A percentile compares a stretch with the other conserved stretches of the same genome.
Conservation (phyloP, 768 basidiomycete genomes). For the Leucocoprinus sp. region DNA sequence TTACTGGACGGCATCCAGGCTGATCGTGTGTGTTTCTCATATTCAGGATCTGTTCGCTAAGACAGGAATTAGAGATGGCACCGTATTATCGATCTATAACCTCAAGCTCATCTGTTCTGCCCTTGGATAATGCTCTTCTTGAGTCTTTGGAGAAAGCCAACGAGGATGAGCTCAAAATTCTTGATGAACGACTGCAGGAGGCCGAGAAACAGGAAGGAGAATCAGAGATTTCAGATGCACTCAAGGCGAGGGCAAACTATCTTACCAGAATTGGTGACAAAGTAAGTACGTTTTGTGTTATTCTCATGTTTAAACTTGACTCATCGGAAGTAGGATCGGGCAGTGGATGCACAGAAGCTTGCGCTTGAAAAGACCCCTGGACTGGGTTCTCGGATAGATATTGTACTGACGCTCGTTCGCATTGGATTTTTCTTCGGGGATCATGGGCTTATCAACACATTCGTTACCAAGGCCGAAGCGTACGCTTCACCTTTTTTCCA, state of each 20-base stretch:
- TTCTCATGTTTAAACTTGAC: not conserved
- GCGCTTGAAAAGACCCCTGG: conserved; percentile 91
- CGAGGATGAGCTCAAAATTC: conserved; percentile 55
- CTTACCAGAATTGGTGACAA: conserved; percentile 85
- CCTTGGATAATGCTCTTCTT: conserved; percentile 45
- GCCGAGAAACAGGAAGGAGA: conserved; percentile 91
- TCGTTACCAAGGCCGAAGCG: conserved; percentile 78
- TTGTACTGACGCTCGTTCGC: conserved; percentile 79
- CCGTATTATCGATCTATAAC: conserved; percentile 68
- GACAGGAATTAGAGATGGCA: conserved; percentile 69
- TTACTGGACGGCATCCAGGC: conserved; percentile 69
- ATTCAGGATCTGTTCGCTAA: not conserved
- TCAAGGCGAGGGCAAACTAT: conserved; percentile 80
- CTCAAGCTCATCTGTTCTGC: conserved; percentile 35
- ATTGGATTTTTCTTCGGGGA: conserved; percentile 90
- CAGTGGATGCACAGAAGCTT: conserved; percentile 70
- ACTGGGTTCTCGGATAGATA: conserved; percentile 87
- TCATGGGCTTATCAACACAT: conserved; percentile 55
- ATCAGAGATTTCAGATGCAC: conserved; percentile 83
- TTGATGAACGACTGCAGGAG: conserved; percentile 75
- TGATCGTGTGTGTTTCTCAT: conserved; percentile 51
- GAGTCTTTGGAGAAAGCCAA: conserved; percentile 62
- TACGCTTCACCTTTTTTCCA: conserved; percentile 28
- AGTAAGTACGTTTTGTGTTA: conserved; percentile 29
- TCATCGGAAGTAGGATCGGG: conserved; percentile 49